Evolutionary conservation across 768 basidiomycete genomes (phyloP).

Genomic region (Lactifluus pinguis): DNA sequence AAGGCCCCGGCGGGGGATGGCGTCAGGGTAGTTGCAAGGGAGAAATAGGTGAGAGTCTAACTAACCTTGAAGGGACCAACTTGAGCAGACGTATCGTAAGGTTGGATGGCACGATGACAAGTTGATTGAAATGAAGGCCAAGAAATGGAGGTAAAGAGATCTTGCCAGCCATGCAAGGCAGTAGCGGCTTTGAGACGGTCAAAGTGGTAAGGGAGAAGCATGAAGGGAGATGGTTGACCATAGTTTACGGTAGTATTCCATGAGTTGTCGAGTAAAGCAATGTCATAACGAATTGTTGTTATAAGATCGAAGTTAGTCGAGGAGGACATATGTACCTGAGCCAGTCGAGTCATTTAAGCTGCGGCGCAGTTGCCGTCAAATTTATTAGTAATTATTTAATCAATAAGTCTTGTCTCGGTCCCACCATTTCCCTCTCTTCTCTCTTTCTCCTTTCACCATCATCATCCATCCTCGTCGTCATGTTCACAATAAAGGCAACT

Average conservation of each 20-base stretch:
- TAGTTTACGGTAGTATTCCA: conserved; percentile 50
- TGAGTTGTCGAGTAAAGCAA: conserved; percentile 30
- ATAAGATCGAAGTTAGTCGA: conserved; percentile 29
- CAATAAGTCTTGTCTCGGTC: not conserved
- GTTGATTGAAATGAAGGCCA: conserved; percentile 31
- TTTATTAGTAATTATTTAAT: not conserved
- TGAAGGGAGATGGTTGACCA: conserved; percentile 45
- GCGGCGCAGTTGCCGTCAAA: not conserved
- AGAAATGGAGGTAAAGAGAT: conserved; percentile 29
- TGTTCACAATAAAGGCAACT: conserved; percentile 77
- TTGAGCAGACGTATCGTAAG: not conserved
- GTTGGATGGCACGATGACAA: conserved; percentile 39
- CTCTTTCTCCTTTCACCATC: conserved; percentile 19
- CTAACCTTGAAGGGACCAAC: conserved; percentile 17
- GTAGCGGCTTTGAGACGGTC: conserved; percentile 51
- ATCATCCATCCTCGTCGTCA: conserved; percentile 24
- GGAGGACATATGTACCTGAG: not conserved
- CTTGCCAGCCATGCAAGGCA: conserved; percentile 41
- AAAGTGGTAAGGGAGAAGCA: conserved; percentile 53
- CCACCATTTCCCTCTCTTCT: not conserved
- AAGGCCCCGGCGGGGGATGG: not conserved
- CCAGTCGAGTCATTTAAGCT: not conserved
- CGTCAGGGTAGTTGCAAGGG: not conserved
- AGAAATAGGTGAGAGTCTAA: not conserved
- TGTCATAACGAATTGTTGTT: conserved; percentile 54